Percentiles rank a stretch among this genome's conserved stretches.
phyloP scores from a whole-genome alignment of 768 basidiomycete genomes.

The Pleurotus giganteus region DNA sequence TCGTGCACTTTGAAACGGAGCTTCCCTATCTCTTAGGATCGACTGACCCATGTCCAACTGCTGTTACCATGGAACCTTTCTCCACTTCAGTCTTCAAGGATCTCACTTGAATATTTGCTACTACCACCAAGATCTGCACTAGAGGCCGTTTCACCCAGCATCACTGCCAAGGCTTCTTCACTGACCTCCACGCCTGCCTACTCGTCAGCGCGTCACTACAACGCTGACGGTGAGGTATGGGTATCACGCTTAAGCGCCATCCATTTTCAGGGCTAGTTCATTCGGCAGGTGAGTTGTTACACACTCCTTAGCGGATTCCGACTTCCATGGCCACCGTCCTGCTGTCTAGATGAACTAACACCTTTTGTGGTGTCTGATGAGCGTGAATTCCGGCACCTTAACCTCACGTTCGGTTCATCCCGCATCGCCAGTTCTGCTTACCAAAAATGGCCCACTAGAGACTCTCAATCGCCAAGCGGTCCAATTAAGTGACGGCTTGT shows the following conservation, averaged over 20 bases:
- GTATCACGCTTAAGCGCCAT: conserved; percentile 86
- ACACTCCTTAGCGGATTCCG: conserved; percentile 84
- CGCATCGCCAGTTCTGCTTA: conserved; percentile 69
- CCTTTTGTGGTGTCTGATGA: conserved; percentile 85
- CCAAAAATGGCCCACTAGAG: conserved; percentile 81
- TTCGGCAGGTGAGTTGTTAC: conserved; percentile 90
- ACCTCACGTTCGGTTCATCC: conserved; percentile 70
- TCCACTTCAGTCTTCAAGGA: conserved; percentile 87
- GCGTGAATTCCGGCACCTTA: conserved; percentile 80
- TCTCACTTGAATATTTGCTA: conserved; percentile 88
- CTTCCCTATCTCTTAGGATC: no score
- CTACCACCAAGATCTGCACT: conserved; percentile 88
- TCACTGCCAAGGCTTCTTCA: conserved; percentile 76
- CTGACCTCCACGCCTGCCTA: conserved; percentile 77
- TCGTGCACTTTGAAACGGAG: no score
- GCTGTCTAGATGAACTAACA: conserved; percentile 88
- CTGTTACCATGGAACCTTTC: conserved; percentile 87
- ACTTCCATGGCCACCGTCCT: conserved; percentile 88
- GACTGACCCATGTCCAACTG: conserved; percentile 86
- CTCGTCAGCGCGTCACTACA: conserved; percentile 69
- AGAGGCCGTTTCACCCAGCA: conserved; percentile 73
- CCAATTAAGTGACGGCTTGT: conserved; percentile 79
- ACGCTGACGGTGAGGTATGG: conserved; percentile 80
- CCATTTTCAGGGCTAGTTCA: conserved; percentile 90
- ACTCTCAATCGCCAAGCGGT: conserved; percentile 82